Evolutionary conservation across 495 filamentous ascomycete genomes (phyloP).

Genomic region (Jackrogersella multiformis): DNA sequence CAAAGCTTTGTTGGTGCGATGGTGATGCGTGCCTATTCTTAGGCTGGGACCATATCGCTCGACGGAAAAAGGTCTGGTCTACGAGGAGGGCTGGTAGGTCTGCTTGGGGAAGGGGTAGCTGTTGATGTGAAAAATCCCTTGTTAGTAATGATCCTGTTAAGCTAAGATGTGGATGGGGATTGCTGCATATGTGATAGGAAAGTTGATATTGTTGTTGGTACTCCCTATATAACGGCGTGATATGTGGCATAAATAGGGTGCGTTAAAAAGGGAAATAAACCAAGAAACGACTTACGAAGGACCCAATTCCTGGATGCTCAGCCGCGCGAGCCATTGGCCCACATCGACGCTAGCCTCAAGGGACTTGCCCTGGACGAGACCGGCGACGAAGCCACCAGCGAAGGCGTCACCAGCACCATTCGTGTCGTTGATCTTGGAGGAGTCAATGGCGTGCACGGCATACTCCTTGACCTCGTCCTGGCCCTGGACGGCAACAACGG

Average conservation of each 20-base stretch:
- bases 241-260: background rate
- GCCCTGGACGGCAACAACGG: conserved; percentile 78
- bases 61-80: conserved; percentile 23
- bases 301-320: conserved; percentile 92
- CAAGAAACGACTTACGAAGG: conserved; percentile 77
- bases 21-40: background rate
- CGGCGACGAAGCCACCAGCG: conserved; percentile 90
- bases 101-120: conserved; percentile 89
- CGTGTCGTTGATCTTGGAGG: conserved; percentile 87
- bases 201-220: no score
- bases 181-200: no score
- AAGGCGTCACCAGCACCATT: conserved; percentile 98
- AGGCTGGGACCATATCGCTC: background rate
- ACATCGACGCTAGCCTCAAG: conserved; percentile 81
- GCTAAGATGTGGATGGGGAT: no score
- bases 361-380: conserved; percentile 82
- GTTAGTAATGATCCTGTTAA: background rate
- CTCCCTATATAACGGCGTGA: no score
- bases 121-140: conserved; percentile 12
- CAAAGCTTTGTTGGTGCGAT: conserved; percentile 42
- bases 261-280: background rate
- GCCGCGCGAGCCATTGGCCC: conserved; percentile 93
- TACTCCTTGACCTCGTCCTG: conserved; percentile 76
- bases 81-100: conserved; percentile 65
- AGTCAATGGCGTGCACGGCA: conserved; percentile 78